A percentile compares a stretch with the other conserved stretches of the same genome.
Evolutionary conservation across 2,329 filamentous ascomycete species (phyloP).

Genomic region (Colletotrichum sp.): DNA sequence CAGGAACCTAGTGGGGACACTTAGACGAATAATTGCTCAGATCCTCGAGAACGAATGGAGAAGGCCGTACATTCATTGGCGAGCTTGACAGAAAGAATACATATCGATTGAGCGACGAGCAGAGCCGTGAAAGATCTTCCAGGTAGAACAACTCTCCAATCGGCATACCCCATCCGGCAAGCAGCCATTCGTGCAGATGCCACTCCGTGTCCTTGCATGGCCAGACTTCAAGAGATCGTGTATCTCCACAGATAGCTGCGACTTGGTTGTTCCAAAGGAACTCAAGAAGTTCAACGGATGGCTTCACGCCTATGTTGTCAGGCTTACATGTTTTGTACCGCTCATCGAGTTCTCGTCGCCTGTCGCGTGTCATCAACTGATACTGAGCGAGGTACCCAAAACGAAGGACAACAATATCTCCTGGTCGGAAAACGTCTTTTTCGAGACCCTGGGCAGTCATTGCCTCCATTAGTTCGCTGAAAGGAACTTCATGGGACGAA

Average conservation of each 20-base stretch:
- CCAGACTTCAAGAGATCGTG: slow-evolving; percentile 38
- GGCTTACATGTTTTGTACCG: slow-evolving; percentile 17
- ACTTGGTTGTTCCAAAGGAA: slow-evolving; percentile 48
- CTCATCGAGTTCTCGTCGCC: slow-evolving; percentile 19
- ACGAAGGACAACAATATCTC: slow-evolving; percentile 24
- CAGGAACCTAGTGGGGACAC: neutral
- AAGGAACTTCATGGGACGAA: slow-evolving; percentile 21
- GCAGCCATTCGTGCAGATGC: slow-evolving; percentile 24
- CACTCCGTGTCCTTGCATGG: slow-evolving; percentile 28
- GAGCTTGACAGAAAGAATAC: slow-evolving; percentile 22
- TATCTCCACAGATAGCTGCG: slow-evolving; percentile 43
- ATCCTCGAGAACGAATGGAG: neutral
- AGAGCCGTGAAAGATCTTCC: slow-evolving; percentile 14
- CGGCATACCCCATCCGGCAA: slow-evolving; percentile 24
- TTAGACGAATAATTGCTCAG: neutral
- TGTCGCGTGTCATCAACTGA: slow-evolving; percentile 14
- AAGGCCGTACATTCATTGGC: slow-evolving; percentile 19
- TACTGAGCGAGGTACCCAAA: slow-evolving; percentile 26
- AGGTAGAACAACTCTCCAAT: slow-evolving; percentile 25
- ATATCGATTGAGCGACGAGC: slow-evolving; percentile 1
- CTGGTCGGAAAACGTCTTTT: neutral
- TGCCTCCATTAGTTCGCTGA: slow-evolving; percentile 16
- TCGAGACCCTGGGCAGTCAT: slow-evolving; percentile 17
- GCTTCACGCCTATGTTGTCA: slow-evolving; percentile 39
- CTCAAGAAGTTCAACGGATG: slow-evolving; percentile 32